These are phyloP conservation scores for Cystobasidiaceae sp. DNA, from an alignment of 1,284 basidiomycete genomes.

Conservation along the genomic window DNA sequence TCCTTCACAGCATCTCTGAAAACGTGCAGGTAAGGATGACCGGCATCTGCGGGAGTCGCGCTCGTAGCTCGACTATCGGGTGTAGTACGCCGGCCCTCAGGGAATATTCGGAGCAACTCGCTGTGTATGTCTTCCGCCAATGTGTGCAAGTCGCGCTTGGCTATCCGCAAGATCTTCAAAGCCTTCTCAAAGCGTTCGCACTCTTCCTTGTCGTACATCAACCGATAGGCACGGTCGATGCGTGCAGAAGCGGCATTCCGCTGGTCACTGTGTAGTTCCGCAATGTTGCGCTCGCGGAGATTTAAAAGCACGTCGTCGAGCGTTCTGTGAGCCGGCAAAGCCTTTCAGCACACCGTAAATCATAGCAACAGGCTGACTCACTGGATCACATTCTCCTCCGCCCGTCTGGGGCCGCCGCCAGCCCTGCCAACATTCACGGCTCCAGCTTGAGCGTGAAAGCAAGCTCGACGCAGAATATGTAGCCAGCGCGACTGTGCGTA, in stretches of 20 bases:
- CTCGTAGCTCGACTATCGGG: constrained; percentile 2
- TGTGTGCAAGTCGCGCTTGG: constrained; percentile 10
- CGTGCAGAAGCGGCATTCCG: constrained; percentile 28
- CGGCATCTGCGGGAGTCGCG: background rate
- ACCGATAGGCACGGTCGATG: constrained; percentile 33
- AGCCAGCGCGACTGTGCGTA: constrained; percentile 21
- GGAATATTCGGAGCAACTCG: constrained; percentile 10
- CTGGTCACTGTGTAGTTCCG: constrained; percentile 32
- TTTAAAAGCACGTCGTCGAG: constrained; percentile 37
- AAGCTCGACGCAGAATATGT: constrained; percentile 14
- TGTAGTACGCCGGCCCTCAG: constrained; percentile 1
- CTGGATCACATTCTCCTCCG: constrained; percentile 6
- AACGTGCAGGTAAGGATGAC: constrained; percentile 8
- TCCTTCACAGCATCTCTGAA: constrained; percentile 23
- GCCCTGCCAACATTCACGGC: background rate
- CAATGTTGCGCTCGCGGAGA: constrained; percentile 35
- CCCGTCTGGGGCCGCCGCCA: too few relatives aligned
- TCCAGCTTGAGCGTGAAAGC: constrained; percentile 24
- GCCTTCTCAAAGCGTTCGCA: constrained; percentile 38
- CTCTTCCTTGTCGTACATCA: constrained; percentile 37
- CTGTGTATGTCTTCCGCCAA: constrained; percentile 25
- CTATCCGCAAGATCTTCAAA: constrained; percentile 32
- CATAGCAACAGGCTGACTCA: background rate
- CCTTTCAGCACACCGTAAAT: background rate
- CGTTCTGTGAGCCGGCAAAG: constrained; percentile 28